Evolutionary conservation across 306 rosid species (phyloP), one percentile per base, ranked within the genome.

Genomic region (Clitoria ternatea): DNA sequence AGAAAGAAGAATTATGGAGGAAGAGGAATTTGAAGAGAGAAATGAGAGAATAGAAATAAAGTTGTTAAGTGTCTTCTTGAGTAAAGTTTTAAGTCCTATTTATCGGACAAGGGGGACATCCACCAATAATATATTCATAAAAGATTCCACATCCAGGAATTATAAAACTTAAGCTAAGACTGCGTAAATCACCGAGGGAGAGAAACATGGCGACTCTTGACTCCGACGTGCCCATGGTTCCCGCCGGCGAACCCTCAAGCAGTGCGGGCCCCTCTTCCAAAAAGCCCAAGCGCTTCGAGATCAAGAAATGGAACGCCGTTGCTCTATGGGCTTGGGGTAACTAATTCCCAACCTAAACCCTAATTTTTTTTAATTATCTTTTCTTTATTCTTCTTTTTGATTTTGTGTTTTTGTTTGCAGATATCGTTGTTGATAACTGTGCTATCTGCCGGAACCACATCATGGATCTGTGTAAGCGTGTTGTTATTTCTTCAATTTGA

Each of bases 301-400:
- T 93, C 77, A 90, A 93, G 64, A 93, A 93, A 64, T 93, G 98
- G 97, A 92, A 93, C 83, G 97, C 90, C 18, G 96, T 93, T 6
- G 76, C 96, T 55, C 98, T 93, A 49, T 93, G 97, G 98, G 96
- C 97, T n/a, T 90, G 96, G 97, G 98, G 97, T 92, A 12, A 4
- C 15, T 17, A 60, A 1, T 43, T 13, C 12, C 66, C 45, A 37
- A 79, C 80, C 77, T 72, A 84, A 76, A 43, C 73, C 82, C 73
- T 52, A 67, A 37, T 8, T 37, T 56, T 73, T 73, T 27, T 13
- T 59, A 13, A 1, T 49, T 22, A 1, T 1, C 35, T 5, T 43
- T 43, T 12, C 2, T 1, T n/a, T 17, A 2, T 19, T 30, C 14
- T 5, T 6, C 45, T 13, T 13, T 3, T 15, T 52, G n/a, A n/a